Base-by-base conservation (phyloP, 1,139 yeast genomes). In the Debaryomyces fabryi region DNA sequence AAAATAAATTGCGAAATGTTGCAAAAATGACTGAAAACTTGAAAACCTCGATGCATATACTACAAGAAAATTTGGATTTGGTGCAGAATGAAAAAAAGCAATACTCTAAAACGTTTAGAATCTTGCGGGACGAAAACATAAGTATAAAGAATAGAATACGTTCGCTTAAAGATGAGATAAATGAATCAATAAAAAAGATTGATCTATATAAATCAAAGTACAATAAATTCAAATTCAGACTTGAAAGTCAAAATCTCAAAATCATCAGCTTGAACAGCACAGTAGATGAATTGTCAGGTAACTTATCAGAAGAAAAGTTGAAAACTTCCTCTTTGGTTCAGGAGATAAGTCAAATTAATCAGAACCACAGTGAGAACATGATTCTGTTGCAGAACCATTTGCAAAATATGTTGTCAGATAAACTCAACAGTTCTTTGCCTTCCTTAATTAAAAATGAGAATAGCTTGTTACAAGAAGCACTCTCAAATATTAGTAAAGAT, bases 301-400 rank as follows among this genome's bases (percentile, higher is more conserved):
- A 46, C 25, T 42, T 50, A 13, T 49, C 53, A 3, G 53, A 50
- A 39, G 53, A 50, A 30, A 50, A 49, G 25, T 39, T 50, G 18
- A 46, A 41, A 16, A 47, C 35, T 15, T 41, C 44, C 6, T 40
- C 47, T 21, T 35, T 49, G 16, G 18, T 8, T 16, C 21, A 15
- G 12, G 23, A 25, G 13, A 33, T 34, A 2, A 12, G 12, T n/a
- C 23, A 39, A 39, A 27, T 25, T 4, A 35, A 10, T 20, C 24
- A 35, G 21, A 21, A 4, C 6, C 39, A 35, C 15, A 12, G 4
- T 8, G 27, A 35, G 27, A 16, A 35, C 12, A 35, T 35, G 13
- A 7, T 12, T 6, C 39, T 20, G 12, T 12, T 21, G 6, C 39
- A 35, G 21, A 21, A 8, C 7, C 39, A 35, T 9, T 21, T 35